A percentile compares a stretch with the other conserved stretches of the same genome.
Evolutionary conservation across 139 green algal genomes (phyloP).

Genomic region (Volvox africanus): DNA sequence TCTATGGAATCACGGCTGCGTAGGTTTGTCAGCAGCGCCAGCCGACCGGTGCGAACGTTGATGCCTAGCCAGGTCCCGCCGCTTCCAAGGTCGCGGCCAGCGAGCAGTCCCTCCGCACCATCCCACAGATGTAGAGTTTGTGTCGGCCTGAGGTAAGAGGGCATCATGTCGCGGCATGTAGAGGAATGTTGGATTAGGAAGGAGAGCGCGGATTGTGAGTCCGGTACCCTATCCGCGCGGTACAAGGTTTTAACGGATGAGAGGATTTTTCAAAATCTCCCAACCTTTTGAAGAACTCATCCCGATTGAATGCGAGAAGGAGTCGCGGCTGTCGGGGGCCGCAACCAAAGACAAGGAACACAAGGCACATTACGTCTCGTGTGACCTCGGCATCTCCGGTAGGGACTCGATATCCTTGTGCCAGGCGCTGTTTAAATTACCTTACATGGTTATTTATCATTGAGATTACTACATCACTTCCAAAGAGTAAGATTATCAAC

Average conservation of each 20-base stretch:
- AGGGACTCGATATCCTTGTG: no score
- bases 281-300: conserved; percentile 79
- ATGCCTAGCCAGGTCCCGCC: conserved; percentile 83
- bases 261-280: not conserved
- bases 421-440: no score
- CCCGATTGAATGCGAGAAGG: conserved; percentile 86
- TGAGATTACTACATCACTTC: no score
- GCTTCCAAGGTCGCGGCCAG: conserved; percentile 65
- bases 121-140: conserved; percentile 67
- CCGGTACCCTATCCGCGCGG: no score
- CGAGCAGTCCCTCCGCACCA: conserved; percentile 65
- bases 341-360: not conserved
- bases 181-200: not conserved
- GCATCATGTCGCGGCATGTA: not conserved
- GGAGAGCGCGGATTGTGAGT: not conserved
- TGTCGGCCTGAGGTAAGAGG: conserved; percentile 61
- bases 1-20: conserved; percentile 18
- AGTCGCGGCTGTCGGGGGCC: not conserved
- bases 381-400: not conserved
- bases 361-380: conserved; percentile 8
- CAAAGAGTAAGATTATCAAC: no score
- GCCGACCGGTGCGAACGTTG: conserved; percentile 55
- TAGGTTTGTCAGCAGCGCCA: conserved; percentile 81
- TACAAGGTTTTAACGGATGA: not conserved
- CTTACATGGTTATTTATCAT: no score